phyloP scores from a whole-genome alignment of 2,329 filamentous ascomycete genomes.

The Scedosporium apiospermum region DNA sequence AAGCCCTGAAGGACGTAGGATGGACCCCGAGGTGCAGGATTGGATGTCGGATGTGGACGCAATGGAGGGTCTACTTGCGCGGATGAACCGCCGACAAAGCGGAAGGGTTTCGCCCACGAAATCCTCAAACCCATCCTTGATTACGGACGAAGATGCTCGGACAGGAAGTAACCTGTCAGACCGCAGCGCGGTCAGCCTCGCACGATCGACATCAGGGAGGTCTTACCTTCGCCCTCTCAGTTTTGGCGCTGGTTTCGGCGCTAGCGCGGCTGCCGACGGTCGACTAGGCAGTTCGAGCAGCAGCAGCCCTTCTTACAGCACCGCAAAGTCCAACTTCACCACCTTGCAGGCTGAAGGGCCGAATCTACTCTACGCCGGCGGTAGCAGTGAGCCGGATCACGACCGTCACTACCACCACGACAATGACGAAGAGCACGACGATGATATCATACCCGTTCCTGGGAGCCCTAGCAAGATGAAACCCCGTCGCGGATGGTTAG shows the following conservation, averaged over 20 bases:
- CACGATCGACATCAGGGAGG: conserved; percentile 23
- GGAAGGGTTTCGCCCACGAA: conserved; percentile 28
- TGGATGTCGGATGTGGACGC: conserved; percentile 50
- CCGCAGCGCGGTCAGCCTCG: conserved; percentile 32
- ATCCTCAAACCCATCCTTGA: conserved; percentile 22
- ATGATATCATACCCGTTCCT: conserved; percentile 23
- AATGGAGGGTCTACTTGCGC: conserved; percentile 40
- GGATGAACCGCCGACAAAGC: conserved; percentile 23
- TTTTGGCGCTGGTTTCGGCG: conserved; percentile 16
- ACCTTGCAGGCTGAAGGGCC: conserved; percentile 45
- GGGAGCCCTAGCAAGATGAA: conserved; percentile 50
- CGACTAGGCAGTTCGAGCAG: conserved; percentile 29
- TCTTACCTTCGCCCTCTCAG: conserved; percentile 20
- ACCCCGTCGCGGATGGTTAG: conserved; percentile 53
- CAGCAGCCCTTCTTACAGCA: conserved; percentile 36
- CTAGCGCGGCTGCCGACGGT: conserved; percentile 12
- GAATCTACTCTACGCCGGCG: conserved; percentile 28
- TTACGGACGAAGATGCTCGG: conserved; percentile 38
- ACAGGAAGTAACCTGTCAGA: conserved; percentile 50
- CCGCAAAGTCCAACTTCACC: conserved; percentile 43
- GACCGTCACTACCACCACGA: conserved; percentile 6
- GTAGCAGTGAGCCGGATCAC: conserved; percentile 5
- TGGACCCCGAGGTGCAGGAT: conserved; percentile 45
- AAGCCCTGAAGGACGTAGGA: conserved; percentile 27
- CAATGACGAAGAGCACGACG: conserved; percentile 24